Conservation (phyloP, 495 filamentous ascomycete species). For the Aspergillus ellipticus region DNA sequence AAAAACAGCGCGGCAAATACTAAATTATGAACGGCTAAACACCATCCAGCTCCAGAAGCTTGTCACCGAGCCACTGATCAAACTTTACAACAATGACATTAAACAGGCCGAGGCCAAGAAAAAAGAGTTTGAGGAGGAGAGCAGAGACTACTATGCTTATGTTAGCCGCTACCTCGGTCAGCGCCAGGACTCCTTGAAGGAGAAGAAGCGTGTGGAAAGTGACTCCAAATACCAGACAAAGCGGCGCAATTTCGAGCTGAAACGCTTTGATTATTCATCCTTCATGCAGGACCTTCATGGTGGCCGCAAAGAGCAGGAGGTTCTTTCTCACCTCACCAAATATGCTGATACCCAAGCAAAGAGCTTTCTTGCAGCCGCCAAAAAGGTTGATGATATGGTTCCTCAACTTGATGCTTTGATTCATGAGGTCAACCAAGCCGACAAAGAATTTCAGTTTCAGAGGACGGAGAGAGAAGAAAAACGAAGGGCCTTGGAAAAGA, state of each 20-base stretch:
- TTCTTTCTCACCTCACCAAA: constrained; percentile 90
- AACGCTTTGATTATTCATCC: constrained; percentile 96
- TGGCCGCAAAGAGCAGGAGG: constrained; percentile 95
- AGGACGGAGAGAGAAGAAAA: constrained; percentile 92
- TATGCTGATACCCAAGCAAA: constrained; percentile 89
- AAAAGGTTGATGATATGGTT: constrained; percentile 81
- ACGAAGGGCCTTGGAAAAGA: constrained; percentile 82
- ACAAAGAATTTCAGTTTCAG: constrained; percentile 94
- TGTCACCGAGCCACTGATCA: constrained; percentile 89
- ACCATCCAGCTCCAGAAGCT: constrained; percentile 79
- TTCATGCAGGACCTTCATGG: constrained; percentile 99
- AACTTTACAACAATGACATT: constrained; percentile 91
- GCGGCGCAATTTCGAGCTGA: constrained; percentile 89
- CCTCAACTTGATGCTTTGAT: constrained; percentile 92
- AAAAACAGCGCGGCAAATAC: constrained; percentile 88
- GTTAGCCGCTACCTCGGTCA: constrained; percentile 93
- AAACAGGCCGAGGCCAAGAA: constrained; percentile 97
- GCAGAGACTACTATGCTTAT: constrained; percentile 94
- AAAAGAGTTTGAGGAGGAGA: constrained; percentile 97
- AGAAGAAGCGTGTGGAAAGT: constrained; percentile 91
- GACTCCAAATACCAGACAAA: constrained; percentile 96
- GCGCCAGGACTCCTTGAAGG: constrained; percentile 90
- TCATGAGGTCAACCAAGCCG: constrained; percentile 81
- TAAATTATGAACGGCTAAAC: constrained; percentile 81
- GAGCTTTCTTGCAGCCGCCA: constrained; percentile 74